Evolutionary conservation across 1,139 yeast species (phyloP).

Genomic region (Entelexis paramagnoliae): DNA sequence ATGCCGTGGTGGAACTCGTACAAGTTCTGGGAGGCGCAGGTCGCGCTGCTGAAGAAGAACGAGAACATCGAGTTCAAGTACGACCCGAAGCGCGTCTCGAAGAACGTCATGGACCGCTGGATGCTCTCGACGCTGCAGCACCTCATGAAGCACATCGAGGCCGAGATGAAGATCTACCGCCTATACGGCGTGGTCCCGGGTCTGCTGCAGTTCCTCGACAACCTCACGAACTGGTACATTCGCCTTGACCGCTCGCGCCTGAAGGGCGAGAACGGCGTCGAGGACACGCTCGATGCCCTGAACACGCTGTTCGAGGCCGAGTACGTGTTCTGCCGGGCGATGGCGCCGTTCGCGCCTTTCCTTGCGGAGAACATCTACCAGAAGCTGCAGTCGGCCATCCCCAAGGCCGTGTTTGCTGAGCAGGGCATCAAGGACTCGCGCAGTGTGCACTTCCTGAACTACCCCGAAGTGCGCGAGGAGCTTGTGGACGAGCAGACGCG

Average conservation of each 20-base stretch:
- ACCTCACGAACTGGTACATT: constrained; percentile 97
- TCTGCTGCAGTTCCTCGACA: constrained; percentile 76
- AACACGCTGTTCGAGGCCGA: constrained; percentile 86
- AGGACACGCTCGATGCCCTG: constrained; percentile 75
- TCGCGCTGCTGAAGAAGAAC: constrained; percentile 70
- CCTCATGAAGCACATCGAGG: constrained; percentile 70
- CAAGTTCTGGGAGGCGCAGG: constrained; percentile 93
- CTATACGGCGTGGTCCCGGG: constrained; percentile 94
- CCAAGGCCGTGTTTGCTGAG: constrained; percentile 31
- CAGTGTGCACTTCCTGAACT: constrained; percentile 86
- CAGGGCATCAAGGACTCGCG: constrained; percentile 36
- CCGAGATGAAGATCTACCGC: constrained; percentile 82
- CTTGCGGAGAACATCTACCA: constrained; percentile 83
- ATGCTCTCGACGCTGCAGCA: constrained; percentile 89
- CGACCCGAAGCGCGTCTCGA: constrained; percentile 52
- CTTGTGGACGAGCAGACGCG: constrained; percentile 65
- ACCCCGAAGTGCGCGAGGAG: constrained; percentile 78
- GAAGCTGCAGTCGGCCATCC: constrained; percentile 55
- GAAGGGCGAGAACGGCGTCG: constrained; percentile 82
- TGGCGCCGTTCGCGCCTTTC: constrained; percentile 99
- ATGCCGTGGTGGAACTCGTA: constrained; percentile 98
- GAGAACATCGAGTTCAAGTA: constrained; percentile 62
- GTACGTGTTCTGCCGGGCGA: constrained; percentile 79
- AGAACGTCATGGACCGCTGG: constrained; percentile 97
- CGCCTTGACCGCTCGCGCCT: constrained; percentile 96